phyloP scores from a whole-genome alignment of 805 yeast species.

The Danielia reshetovae region DNA sequence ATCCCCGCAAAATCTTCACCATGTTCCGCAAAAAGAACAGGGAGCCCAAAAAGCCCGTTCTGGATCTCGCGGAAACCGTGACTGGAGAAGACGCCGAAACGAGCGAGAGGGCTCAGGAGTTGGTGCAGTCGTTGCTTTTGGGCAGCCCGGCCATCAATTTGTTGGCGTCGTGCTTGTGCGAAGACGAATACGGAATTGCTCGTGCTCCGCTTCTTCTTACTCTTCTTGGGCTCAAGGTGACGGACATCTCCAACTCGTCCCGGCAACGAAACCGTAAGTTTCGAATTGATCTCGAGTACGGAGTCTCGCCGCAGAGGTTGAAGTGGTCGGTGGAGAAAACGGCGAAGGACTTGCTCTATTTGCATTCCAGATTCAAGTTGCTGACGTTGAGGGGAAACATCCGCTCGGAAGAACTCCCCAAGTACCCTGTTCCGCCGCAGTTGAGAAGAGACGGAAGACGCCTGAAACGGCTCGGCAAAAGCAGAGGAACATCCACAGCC shows the following conservation, averaged over 20 bases:
- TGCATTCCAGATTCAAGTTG: constrained; percentile 67
- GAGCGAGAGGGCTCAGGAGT: constrained; percentile 33
- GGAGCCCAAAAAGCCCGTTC: constrained; percentile 14
- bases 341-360: constrained; percentile 62
- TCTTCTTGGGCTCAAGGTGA: constrained; percentile 62
- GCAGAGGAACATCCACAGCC: constrained; percentile 1
- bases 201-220: constrained; percentile 82
- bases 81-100: constrained; percentile 27
- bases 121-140: constrained; percentile 45
- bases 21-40: constrained; percentile 24
- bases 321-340: constrained; percentile 78
- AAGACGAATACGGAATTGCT: constrained; percentile 70
- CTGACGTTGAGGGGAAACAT: constrained; percentile 14
- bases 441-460: constrained; percentile 9
- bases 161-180: constrained; percentile 67
- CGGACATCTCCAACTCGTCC: constrained; percentile 43
- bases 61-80: constrained; percentile 10
- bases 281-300: constrained; percentile 81
- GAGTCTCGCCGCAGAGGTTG: constrained; percentile 73
- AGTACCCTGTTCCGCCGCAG: constrained; percentile 40
- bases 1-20: constrained; percentile 18
- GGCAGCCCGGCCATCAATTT: constrained; percentile 75
- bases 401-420: constrained; percentile 42
- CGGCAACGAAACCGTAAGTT: constrained; percentile 44
- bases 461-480: neutral